phyloP scores from a whole-genome alignment of 23 red algal genomes.

The Agarophyton chilense region DNA sequence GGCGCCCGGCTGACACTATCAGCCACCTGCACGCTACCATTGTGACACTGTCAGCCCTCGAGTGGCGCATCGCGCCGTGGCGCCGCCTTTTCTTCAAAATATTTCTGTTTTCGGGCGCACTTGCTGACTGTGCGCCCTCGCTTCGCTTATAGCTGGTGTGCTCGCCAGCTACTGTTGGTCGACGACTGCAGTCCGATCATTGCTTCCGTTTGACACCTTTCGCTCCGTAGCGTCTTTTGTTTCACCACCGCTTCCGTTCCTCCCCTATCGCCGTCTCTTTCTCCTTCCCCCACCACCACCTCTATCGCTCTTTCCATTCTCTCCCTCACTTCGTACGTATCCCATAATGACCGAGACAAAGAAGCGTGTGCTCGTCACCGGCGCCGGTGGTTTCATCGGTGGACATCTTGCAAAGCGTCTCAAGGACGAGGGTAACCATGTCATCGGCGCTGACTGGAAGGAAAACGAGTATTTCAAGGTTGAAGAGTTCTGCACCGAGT shows the following conservation, averaged over 20 bases:
- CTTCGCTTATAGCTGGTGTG: conserved; percentile 13
- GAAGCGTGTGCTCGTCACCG: conserved; percentile 83
- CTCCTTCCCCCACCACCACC: background rate
- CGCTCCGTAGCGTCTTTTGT: background rate
- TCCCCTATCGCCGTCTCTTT: background rate
- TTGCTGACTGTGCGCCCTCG: background rate
- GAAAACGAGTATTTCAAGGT: conserved; percentile 97
- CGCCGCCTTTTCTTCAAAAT: background rate
- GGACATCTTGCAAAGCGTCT: conserved; percentile 97
- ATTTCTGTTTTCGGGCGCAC: background rate
- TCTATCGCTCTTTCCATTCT: background rate
- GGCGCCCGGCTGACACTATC: background rate
- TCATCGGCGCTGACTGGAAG: conserved; percentile 99
- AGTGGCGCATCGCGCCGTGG: background rate
- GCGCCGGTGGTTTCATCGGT: conserved; percentile 98
- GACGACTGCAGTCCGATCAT: too few species aligned
- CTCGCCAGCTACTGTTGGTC: background rate
- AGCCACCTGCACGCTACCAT: background rate
- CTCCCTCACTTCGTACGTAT: background rate
- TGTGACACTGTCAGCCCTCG: too few species aligned
- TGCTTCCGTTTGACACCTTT: background rate
- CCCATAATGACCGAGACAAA: conserved; percentile 63
- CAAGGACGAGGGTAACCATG: conserved; percentile 92
- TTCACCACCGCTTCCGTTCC: too few species aligned
- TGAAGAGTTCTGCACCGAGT: conserved; percentile 98